Percentiles rank a stretch among this genome's conserved stretches.
Conservation (phyloP, 768 basidiomycete genomes). For the Mycena chlorophos region DNA sequence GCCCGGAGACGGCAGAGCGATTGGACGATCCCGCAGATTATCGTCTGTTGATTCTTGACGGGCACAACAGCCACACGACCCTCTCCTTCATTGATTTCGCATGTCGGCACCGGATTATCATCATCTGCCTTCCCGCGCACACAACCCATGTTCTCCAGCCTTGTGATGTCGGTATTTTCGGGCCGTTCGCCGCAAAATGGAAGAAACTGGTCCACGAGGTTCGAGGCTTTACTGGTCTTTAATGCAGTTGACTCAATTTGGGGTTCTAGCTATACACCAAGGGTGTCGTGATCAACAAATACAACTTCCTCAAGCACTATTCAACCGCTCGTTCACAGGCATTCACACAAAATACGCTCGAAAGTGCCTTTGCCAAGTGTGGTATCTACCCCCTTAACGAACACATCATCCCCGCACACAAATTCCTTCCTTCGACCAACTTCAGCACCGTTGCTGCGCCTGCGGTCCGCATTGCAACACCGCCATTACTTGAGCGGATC, state of each 20-base stretch:
- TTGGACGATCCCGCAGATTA: constrained; percentile 5
- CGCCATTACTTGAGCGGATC: too few species aligned
- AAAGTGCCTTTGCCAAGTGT: neutral
- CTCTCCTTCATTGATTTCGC: constrained; percentile 19
- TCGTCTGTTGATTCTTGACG: constrained; percentile 24
- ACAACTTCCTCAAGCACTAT: constrained; percentile 21
- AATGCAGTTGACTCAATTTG: neutral
- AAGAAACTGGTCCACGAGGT: constrained; percentile 2
- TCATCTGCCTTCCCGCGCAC: constrained; percentile 28
- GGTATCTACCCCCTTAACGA: neutral
- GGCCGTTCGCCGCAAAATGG: constrained; percentile 18
- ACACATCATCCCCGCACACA: neutral
- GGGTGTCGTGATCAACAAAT: constrained; percentile 15
- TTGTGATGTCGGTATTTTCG: constrained; percentile 26
- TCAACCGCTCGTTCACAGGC: constrained; percentile 8
- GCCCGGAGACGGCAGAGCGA: constrained; percentile 2
- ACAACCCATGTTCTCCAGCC: constrained; percentile 24
- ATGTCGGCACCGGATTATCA: constrained; percentile 16
- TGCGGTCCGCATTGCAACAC: too few species aligned
- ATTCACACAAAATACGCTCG: too few species aligned
- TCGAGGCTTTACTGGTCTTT: neutral
- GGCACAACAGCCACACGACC: constrained; percentile 25
- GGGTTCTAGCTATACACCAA: neutral
- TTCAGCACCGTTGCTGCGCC: neutral
- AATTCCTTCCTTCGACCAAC: neutral